These are phyloP conservation scores for Daldinia sp. DNA, from an alignment of 2,329 filamentous ascomycete species.

Conservation along the genomic window DNA sequence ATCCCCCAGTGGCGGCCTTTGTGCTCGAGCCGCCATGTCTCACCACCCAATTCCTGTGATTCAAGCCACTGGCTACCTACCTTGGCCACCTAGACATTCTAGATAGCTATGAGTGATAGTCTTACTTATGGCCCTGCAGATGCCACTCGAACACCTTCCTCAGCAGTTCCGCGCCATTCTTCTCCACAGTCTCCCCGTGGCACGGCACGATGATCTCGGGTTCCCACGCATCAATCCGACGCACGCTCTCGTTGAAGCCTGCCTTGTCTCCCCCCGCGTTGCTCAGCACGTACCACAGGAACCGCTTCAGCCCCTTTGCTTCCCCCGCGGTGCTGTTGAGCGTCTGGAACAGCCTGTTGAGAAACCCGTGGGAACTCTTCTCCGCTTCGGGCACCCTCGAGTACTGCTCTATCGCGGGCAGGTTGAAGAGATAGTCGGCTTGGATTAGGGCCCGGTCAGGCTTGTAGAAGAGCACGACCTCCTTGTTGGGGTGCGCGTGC, in stretches of 20 bases:
- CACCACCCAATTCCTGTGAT: neutral
- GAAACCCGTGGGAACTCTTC: constrained; percentile 48
- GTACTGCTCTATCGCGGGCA: constrained; percentile 89
- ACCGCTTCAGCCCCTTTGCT: constrained; percentile 79
- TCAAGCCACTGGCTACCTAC: neutral
- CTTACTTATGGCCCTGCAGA: constrained; percentile 57
- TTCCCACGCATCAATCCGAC: constrained; percentile 78
- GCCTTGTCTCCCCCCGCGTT: constrained; percentile 62
- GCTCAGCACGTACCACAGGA: constrained; percentile 80
- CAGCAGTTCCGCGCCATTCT: constrained; percentile 76
- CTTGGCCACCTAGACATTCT: neutral
- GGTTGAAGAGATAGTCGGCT: constrained; percentile 91
- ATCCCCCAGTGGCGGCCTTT: neutral
- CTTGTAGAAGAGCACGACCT: constrained; percentile 86
- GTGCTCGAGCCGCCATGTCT: neutral
- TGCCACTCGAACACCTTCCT: constrained; percentile 86
- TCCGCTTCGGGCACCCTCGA: constrained; percentile 61
- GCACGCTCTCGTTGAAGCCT: constrained; percentile 74
- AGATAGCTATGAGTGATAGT: no score
- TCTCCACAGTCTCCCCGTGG: constrained; percentile 89
- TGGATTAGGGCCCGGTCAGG: constrained; percentile 82
- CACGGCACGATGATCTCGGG: constrained; percentile 89
- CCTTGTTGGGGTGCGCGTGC: constrained; percentile 80
- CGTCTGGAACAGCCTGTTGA: constrained; percentile 56
- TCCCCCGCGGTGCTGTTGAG: constrained; percentile 70